Percentiles rank a stretch among this genome's conserved stretches.
phyloP scores from a whole-genome alignment of 2,329 filamentous ascomycete species.

The Trichoderma endophyticum region DNA sequence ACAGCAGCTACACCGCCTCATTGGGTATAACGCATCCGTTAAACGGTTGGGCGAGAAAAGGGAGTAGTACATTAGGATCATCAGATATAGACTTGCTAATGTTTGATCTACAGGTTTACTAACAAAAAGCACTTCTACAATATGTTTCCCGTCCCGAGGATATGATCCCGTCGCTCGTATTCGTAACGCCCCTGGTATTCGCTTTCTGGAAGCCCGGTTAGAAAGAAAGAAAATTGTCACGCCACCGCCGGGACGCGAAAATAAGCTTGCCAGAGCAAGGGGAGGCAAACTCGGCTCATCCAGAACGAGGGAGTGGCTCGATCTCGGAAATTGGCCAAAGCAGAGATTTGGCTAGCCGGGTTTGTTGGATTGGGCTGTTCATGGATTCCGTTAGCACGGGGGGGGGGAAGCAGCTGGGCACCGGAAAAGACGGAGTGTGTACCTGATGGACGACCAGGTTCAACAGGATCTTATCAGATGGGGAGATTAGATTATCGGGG shows the following conservation, averaged over 20 bases:
- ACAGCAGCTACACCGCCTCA: not conserved
- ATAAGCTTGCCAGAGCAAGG: not conserved
- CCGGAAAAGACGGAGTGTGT: not conserved
- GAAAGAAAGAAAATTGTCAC: not conserved
- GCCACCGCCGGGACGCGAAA: not conserved
- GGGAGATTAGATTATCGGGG: slow-evolving; percentile 10
- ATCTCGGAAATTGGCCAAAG: not conserved
- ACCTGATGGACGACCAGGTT: not conserved
- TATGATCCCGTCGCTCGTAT: not conserved
- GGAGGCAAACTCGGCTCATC: not conserved
- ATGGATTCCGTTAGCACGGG: not conserved
- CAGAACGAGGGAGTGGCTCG: not conserved
- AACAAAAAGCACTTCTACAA: not conserved
- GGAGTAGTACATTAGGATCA: not conserved
- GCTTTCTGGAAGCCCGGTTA: not conserved
- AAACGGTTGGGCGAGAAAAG: not conserved
- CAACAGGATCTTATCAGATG: slow-evolving; percentile 12
- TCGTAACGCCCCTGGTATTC: not conserved
- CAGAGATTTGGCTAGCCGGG: not conserved
- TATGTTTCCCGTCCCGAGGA: not conserved
- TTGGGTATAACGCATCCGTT: not conserved
- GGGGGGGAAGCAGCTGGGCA: not conserved
- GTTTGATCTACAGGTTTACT: not conserved
- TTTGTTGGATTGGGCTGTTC: not conserved
- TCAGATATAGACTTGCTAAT: not conserved